These are phyloP conservation scores for Citrus glauca DNA, from an alignment of 345 rosid genomes.

Conservation along the genomic window DNA sequence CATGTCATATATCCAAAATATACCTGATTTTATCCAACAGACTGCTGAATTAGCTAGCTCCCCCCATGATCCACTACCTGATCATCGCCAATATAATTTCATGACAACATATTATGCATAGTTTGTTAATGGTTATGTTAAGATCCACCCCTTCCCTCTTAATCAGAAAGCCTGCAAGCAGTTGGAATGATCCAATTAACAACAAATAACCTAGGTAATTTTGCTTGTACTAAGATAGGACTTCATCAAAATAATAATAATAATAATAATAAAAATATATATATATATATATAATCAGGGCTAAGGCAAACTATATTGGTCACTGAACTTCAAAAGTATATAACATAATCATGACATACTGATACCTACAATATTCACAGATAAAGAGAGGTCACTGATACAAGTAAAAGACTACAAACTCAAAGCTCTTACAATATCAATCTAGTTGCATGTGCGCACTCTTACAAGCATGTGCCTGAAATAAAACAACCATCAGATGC, in stretches of 20 bases:
- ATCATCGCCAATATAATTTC: not conserved
- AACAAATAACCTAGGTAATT: not conserved
- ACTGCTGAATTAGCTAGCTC: not conserved
- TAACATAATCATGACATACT: conserved; percentile 33
- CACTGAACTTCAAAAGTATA: conserved; percentile 22
- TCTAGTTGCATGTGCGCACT: conserved; percentile 33
- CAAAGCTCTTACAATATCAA: conserved; percentile 31
- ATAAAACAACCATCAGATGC: conserved; percentile 47
- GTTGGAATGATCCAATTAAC: not conserved
- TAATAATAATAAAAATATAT: no score
- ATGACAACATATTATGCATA: not conserved
- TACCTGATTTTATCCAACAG: no score
- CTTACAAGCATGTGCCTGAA: conserved; percentile 47
- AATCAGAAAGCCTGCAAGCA: no score
- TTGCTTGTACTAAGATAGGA: not conserved
- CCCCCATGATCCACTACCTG: not conserved
- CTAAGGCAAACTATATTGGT: conserved; percentile 27
- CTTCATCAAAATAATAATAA: not conserved
- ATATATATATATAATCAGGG: not conserved
- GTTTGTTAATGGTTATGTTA: not conserved
- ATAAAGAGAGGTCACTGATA: conserved; percentile 23
- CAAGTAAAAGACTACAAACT: conserved; percentile 35
- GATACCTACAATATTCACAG: conserved; percentile 61
- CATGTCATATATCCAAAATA: no score
- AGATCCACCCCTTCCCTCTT: not conserved